phyloP scores from a whole-genome alignment of 2,329 filamentous ascomycete genomes.

The Microdochium trichocladiopsis region DNA sequence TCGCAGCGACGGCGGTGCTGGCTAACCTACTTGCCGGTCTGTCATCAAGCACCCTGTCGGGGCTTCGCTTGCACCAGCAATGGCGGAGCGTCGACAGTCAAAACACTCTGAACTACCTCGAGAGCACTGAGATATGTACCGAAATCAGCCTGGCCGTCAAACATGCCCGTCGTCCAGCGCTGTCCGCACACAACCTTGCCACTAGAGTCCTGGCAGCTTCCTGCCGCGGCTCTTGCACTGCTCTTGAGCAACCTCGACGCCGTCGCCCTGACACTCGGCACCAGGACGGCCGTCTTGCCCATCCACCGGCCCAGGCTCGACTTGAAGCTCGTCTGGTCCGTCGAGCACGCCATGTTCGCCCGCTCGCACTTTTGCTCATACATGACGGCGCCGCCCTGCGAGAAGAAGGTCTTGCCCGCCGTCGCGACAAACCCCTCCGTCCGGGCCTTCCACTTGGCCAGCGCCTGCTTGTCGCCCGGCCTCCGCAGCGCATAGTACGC shows the following conservation, averaged over 20 bases:
- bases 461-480: constrained; percentile 11
- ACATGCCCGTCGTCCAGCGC: constrained; percentile 20
- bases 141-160: constrained; percentile 24
- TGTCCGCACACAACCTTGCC: constrained; percentile 22
- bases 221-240: constrained; percentile 22
- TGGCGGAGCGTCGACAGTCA: constrained; percentile 10
- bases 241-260: constrained; percentile 20
- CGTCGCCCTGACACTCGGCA: constrained; percentile 18
- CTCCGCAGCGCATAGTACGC: constrained; percentile 24
- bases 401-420: constrained; percentile 16
- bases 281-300: constrained; percentile 22
- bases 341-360: constrained; percentile 23
- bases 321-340: constrained; percentile 25
- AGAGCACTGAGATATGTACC: constrained; percentile 26
- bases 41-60: neutral
- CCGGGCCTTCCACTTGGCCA: constrained; percentile 20
- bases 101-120: constrained; percentile 22
- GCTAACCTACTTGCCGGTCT: too few relatives aligned
- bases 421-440: constrained; percentile 23
- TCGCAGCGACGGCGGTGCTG: too few relatives aligned
- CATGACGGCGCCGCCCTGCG: constrained; percentile 16
- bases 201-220: constrained; percentile 12
- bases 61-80: constrained; percentile 1
- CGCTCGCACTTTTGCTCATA: constrained; percentile 31
- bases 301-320: constrained; percentile 19